Percentiles rank a stretch among this genome's conserved stretches.
Conservation (phyloP, 2,329 filamentous ascomycete genomes). For the Paradendryphiella salina region DNA sequence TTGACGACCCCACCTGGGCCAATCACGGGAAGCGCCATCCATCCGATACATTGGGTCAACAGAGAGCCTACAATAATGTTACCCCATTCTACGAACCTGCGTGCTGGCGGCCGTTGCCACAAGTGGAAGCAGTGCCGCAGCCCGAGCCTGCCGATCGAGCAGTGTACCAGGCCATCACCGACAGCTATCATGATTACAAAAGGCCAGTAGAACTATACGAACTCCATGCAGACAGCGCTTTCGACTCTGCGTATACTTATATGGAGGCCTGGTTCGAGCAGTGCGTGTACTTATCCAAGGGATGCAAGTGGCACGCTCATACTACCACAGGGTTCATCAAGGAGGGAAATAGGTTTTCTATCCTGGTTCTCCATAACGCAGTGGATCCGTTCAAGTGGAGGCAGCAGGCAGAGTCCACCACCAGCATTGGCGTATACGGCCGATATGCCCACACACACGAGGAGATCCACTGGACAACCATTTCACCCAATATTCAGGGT, state of each 20-base stretch:
- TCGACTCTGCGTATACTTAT: conserved; percentile 19
- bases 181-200: conserved; percentile 27
- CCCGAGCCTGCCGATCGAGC: conserved; percentile 3
- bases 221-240: conserved; percentile 13
- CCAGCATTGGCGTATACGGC: conserved; percentile 33
- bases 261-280: conserved; percentile 12
- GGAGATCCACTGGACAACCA: conserved; percentile 36
- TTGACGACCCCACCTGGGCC: no score
- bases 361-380: conserved; percentile 39
- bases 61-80: neutral
- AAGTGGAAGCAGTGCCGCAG: neutral
- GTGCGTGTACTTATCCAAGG: conserved; percentile 7
- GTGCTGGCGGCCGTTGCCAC: no score
- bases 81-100: neutral
- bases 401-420: conserved; percentile 7
- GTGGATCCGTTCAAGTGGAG: conserved; percentile 24
- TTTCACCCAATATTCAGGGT: conserved; percentile 7
- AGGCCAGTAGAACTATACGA: conserved; percentile 29
- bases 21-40: neutral
- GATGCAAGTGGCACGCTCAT: conserved; percentile 20
- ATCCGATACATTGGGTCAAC: neutral
- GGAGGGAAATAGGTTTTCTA: conserved; percentile 16
- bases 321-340: conserved; percentile 31
- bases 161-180: conserved; percentile 21
- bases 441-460: conserved; percentile 18